A percentile compares a stretch with the other conserved stretches of the same genome.
These are phyloP conservation scores for Darksidea phi DNA, from an alignment of 495 filamentous ascomycete species.

Conservation along the genomic window DNA sequence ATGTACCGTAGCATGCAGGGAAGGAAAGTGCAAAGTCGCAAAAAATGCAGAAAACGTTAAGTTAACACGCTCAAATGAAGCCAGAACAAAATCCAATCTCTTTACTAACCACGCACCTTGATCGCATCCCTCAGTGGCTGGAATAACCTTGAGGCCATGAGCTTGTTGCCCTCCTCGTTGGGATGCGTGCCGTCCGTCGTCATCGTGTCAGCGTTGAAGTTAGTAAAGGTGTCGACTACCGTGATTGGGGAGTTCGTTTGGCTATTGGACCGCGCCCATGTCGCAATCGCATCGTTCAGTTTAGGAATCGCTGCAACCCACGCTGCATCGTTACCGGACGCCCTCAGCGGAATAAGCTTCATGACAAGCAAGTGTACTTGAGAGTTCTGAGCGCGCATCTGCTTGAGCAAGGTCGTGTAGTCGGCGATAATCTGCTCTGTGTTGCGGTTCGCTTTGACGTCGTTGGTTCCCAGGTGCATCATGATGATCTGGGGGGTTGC, in stretches of 20 bases:
- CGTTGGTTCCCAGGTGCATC: conserved; percentile 33
- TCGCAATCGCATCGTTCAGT: conserved; percentile 1
- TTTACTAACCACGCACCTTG: conserved; percentile 18
- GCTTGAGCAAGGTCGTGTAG: conserved; percentile 8
- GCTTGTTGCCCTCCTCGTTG: conserved; percentile 19
- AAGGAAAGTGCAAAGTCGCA: not conserved
- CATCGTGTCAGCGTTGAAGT: conserved; percentile 20
- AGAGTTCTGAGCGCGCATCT: no score
- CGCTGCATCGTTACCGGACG: no score
- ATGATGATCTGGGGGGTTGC: conserved; percentile 25
- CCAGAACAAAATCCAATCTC: conserved; percentile 3
- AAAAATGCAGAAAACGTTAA: not conserved
- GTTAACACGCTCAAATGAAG: not conserved
- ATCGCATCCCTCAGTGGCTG: conserved; percentile 10
- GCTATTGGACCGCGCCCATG: conserved; percentile 14
- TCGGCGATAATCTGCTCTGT: conserved; percentile 19
- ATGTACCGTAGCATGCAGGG: not conserved
- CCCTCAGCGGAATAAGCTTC: no score
- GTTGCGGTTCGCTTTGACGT: conserved; percentile 4
- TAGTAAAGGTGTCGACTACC: conserved; percentile 20
- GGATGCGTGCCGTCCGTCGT: conserved; percentile 31
- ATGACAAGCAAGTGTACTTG: no score
- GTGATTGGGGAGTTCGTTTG: conserved; percentile 8
- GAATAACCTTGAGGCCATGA: conserved; percentile 21
- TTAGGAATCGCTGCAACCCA: no score